A percentile compares a stretch with the other conserved stretches of the same genome.
Conservation (phyloP, 192 early-diverging fungal species). For the Mycoemilia scoparia region DNA sequence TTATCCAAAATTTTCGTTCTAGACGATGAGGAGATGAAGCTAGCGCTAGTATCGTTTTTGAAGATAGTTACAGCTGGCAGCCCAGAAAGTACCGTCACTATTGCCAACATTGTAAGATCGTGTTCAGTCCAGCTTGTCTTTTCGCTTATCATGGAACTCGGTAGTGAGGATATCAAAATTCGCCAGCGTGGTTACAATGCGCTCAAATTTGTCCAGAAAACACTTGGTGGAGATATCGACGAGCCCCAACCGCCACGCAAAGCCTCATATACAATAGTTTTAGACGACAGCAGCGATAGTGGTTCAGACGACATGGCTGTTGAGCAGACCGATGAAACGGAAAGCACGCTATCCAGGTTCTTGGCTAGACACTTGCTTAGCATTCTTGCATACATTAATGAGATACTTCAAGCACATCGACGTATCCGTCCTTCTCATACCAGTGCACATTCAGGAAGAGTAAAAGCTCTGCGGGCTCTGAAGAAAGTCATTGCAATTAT, state of each 20-base stretch:
- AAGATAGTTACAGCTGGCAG: conserved; percentile 15
- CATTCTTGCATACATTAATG: conserved; percentile 27
- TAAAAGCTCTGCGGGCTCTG: conserved; percentile 16
- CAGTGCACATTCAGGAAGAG: conserved; percentile 3
- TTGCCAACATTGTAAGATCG: conserved; percentile 21
- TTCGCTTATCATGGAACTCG: conserved; percentile 22
- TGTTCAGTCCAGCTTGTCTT: conserved; percentile 27
- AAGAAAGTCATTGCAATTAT: conserved; percentile 14
- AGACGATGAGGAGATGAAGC: conserved; percentile 30
- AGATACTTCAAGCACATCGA: conserved; percentile 16
- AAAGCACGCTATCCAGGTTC: conserved; percentile 11
- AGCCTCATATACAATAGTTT: conserved; percentile 20
- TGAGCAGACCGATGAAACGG: not conserved
- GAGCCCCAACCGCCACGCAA: conserved; percentile 3
- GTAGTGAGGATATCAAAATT: conserved; percentile 12
- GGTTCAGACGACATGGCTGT: conserved; percentile 3
- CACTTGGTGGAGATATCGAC: conserved; percentile 11
- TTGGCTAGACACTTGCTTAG: conserved; percentile 22
- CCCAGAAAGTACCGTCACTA: conserved; percentile 25
- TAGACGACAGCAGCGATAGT: conserved; percentile 8
- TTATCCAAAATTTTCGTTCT: conserved; percentile 27
- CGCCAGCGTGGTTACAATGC: conserved; percentile 21
- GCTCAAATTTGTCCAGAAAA: conserved; percentile 15
- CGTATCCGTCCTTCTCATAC: not conserved
- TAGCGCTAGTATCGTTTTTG: conserved; percentile 22